These are phyloP conservation scores for Sporisorium reilianum DNA, from an alignment of 1,284 basidiomycete genomes.

Conservation along the genomic window DNA sequence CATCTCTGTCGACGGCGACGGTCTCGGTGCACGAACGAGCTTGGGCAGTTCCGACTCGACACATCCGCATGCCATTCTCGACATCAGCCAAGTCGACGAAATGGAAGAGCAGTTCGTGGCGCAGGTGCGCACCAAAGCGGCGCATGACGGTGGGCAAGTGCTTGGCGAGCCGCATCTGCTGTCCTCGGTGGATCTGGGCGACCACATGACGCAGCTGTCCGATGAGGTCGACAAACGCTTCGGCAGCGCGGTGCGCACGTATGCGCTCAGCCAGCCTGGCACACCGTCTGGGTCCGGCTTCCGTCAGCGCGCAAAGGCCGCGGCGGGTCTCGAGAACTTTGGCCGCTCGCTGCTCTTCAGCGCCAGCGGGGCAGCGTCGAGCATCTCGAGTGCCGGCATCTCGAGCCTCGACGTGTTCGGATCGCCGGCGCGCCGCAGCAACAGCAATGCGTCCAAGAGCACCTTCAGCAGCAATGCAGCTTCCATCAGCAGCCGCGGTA, in stretches of 20 bases:
- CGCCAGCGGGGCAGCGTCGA: constrained; percentile 34
- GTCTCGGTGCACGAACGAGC: neutral
- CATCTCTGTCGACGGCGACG: constrained; percentile 14
- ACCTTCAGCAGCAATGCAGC: constrained; percentile 46
- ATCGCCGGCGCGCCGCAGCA: constrained; percentile 48
- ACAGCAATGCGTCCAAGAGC: constrained; percentile 56
- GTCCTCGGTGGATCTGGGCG: constrained; percentile 31
- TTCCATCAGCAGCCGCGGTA: constrained; percentile 46
- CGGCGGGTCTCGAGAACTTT: constrained; percentile 56
- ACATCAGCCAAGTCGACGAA: constrained; percentile 52
- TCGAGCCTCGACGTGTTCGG: constrained; percentile 56
- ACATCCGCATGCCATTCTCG: constrained; percentile 51
- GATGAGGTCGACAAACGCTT: constrained; percentile 44
- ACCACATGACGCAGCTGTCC: constrained; percentile 37
- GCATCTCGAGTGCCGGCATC: constrained; percentile 43
- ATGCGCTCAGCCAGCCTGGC: constrained; percentile 30
- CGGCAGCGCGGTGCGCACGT: constrained; percentile 14
- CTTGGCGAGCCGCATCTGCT: constrained; percentile 30
- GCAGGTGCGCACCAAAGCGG: constrained; percentile 44
- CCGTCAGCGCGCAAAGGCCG: constrained; percentile 54
- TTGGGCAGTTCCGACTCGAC: constrained; percentile 35
- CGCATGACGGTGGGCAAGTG: constrained; percentile 22
- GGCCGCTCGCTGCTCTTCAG: constrained; percentile 54
- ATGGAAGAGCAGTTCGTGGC: constrained; percentile 41
- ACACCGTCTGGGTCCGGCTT: constrained; percentile 39